Base-by-base conservation (phyloP, 805 yeast species). In the Saturnispora halmiae region DNA sequence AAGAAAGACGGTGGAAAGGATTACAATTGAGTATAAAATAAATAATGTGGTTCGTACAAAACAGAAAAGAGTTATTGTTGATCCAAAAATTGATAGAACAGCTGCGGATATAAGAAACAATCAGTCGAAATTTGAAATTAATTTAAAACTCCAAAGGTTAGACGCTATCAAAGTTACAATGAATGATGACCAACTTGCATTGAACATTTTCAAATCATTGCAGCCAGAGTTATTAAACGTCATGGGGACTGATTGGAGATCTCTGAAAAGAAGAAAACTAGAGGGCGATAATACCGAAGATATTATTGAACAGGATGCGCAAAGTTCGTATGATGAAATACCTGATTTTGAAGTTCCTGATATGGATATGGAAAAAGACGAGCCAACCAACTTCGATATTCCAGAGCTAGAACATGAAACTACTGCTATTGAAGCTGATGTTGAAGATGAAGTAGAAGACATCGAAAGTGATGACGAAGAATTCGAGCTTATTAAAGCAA, bases 1-100 rank as follows among this genome's bases (percentile, higher is more conserved):
- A 26, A 54, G 51, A 34, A 51, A 60, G 26, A 46, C 56, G 6
- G 53, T 58, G 39, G 50, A 61, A 16, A 60, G 56, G n/a, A 59
- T 65, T 5, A 46, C 27, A 15, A 20, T 40, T 13, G 38, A 43
- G 16, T 42, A 57, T 61, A 41, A 58, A 53, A 60, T 53, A 31
- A 51, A 54, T 6, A 61, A 58, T 22, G 79, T 77, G 27, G 68
- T 74, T 3, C 65, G 70, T 47, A 73, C 78, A 2, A 56, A 61
- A 25, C 67, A 69, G 42, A 64, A 71, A 44, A 69, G 64, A 47
- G 50, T 76, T 21, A 56, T 64, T 26, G 51, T 69, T n/a, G 82
- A 77, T 52, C 48, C 60, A 0, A 52, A 46, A 4, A 67, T 60
- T 15, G 75, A 70, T 34, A 55, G 75, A 30, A 60, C 69, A n/a